Conservation (phyloP, 148 eudicot genomes). For the Amaranthus palmeri region DNA sequence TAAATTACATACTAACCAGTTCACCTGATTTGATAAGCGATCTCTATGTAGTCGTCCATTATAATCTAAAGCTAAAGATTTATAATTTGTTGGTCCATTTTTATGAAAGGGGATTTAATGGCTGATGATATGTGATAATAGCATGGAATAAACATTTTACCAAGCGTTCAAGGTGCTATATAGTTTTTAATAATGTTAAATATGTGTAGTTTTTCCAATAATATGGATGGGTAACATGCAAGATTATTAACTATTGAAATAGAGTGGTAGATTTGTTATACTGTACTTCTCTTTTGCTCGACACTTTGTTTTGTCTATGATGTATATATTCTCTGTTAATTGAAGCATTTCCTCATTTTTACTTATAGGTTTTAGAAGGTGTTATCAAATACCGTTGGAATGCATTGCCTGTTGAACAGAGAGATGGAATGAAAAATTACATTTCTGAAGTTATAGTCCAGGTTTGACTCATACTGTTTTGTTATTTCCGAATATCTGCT, state of each 20-base stretch:
- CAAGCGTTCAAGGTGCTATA: not conserved
- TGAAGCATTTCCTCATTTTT: not conserved
- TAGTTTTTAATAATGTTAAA: not conserved
- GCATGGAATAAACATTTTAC: not conserved
- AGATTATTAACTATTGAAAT: not conserved
- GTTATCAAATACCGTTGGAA: conserved; percentile 97
- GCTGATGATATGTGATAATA: not conserved
- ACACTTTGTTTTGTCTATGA: not conserved
- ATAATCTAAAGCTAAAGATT: too few species aligned
- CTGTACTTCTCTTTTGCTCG: not conserved
- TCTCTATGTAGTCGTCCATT: too few species aligned
- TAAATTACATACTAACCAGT: too few species aligned
- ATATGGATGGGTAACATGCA: not conserved
- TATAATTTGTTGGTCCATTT: too few species aligned
- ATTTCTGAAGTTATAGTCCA: conserved; percentile 96
- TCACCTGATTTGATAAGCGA: too few species aligned
- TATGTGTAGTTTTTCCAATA: not conserved
- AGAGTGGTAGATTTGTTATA: not conserved
- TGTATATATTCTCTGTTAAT: not conserved
- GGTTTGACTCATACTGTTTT: conserved; percentile 32
- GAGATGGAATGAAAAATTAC: conserved; percentile 98
- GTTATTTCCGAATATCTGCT: not conserved
- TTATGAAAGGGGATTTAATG: too few species aligned
- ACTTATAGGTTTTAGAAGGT: conserved; percentile 79
- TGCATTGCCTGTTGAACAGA: conserved; percentile 85